Evolutionary conservation across 306 rosid genomes (phyloP), one percentile per base, ranked within the genome.

Genomic region (Hippophae tibetana): DNA sequence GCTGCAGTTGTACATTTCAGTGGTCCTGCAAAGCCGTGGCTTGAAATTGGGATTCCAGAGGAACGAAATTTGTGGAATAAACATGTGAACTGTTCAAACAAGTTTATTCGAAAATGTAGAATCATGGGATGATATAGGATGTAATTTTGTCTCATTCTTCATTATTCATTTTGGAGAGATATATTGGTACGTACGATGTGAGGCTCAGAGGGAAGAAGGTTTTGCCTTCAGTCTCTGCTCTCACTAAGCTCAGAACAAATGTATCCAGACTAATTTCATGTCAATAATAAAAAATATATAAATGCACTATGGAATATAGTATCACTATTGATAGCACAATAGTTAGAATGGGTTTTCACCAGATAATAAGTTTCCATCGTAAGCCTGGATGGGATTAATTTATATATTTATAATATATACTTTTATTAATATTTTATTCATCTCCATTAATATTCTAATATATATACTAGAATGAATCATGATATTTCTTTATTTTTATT

Each of bases 11-110:
- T 86, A 60, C 97, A 90, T 67, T 86, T 86, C 90, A 84, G 90
- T 45, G 97, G 97, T 67, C 97, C 95, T 27, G 95, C 94, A 52
- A 90, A 90, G 78, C 95, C 97, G n/a, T 86, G 97, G 95, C 95
- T 90, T 6, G 95, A 86, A 76, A 86, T 86, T 47, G 80, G 94
- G 47, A 72, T 68, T 68, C 85, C 97, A 14, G 82, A 81, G 83
- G 87, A 79, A 75, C 82, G 85, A 52, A 79, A 77, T 61, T 75
- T 82, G 53, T 90, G 97, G 97, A 79, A 57, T 58, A 82, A 72
- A 72, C 75, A 86, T 73, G 86, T 86, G 73, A 86, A 81, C 74
- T 67, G 47, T 56, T 82, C 97, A 64, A 66, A 90, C 79, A 82
- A 72, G 72, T 90, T 86, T 56, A 65, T 84, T 55, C 78, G 80